These are phyloP conservation scores for Alternaria triticina DNA, from an alignment of 2,329 filamentous ascomycete species.

Conservation along the genomic window DNA sequence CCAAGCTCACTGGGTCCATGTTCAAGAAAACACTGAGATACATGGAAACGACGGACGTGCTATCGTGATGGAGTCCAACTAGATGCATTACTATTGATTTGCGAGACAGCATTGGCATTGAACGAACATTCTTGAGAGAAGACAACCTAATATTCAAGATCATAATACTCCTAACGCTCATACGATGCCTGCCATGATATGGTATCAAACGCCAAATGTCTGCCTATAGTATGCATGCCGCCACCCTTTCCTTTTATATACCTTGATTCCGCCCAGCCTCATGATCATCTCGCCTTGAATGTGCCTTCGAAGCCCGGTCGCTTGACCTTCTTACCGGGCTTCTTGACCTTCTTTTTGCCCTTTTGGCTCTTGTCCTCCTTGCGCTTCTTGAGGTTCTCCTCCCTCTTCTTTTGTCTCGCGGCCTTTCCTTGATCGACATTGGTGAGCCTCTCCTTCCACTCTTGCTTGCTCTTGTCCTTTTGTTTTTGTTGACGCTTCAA, in stretches of 20 bases:
- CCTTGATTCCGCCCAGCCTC: neutral
- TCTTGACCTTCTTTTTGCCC: slow-evolving; percentile 58
- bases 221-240: slow-evolving; percentile 20
- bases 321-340: slow-evolving; percentile 61
- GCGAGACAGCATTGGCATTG: neutral
- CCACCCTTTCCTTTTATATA: slow-evolving; percentile 5
- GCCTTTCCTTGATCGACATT: slow-evolving; percentile 56
- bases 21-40: neutral
- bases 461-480: slow-evolving; percentile 90
- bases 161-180: slow-evolving; percentile 33
- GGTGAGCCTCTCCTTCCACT: slow-evolving; percentile 66
- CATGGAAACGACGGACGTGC: neutral
- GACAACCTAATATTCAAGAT: slow-evolving; percentile 31
- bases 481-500: slow-evolving; percentile 88
- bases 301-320: slow-evolving; percentile 69
- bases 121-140: slow-evolving; percentile 7
- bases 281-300: slow-evolving; percentile 59
- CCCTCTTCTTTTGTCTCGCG: slow-evolving; percentile 57
- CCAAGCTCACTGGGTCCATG: neutral
- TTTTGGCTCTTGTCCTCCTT: slow-evolving; percentile 83
- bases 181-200: slow-evolving; percentile 32
- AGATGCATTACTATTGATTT: neutral
- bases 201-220: slow-evolving; percentile 42
- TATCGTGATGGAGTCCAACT: neutral
- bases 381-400: slow-evolving; percentile 68